Conservation (phyloP, 1,284 basidiomycete genomes). For the Gastroboletus turbinatus region DNA sequence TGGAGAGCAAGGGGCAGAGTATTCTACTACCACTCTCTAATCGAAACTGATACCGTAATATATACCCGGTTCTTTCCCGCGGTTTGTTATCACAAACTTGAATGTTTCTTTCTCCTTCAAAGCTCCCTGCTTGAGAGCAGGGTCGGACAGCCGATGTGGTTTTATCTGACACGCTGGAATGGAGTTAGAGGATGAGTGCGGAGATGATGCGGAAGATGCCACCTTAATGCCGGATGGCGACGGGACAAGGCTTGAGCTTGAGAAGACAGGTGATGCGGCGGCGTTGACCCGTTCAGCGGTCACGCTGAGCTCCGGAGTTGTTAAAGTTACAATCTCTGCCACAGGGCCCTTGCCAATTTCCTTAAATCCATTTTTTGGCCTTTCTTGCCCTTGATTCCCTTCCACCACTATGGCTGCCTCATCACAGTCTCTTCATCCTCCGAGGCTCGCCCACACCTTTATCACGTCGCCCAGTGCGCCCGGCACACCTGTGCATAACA, state of each 20-base stretch:
- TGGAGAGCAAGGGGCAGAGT: conserved; percentile 48
- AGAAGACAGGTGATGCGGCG: not conserved
- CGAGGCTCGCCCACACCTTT: conserved; percentile 70
- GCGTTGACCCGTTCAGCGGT: not conserved
- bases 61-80: not conserved
- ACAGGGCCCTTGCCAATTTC: conserved; percentile 1
- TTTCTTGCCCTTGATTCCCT: conserved; percentile 12
- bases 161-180: not conserved
- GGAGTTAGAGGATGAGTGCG: conserved; percentile 21
- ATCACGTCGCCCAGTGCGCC: conserved; percentile 70
- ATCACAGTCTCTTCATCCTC: conserved; percentile 56
- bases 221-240: conserved; percentile 24
- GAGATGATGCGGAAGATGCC: conserved; percentile 26
- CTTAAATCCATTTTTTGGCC: conserved; percentile 14
- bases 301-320: not conserved
- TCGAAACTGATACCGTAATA: conserved; percentile 42
- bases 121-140: too few species aligned
- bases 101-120: not conserved
- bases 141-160: not conserved
- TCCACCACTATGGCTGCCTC: conserved; percentile 45
- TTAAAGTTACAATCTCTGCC: not conserved
- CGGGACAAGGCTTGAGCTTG: conserved; percentile 2
- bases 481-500: conserved; percentile 82
- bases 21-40: conserved; percentile 64
- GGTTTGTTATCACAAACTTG: conserved; percentile 1